Conservation (phyloP, 1,284 basidiomycete species). For the Thecaphora thlaspeos region DNA sequence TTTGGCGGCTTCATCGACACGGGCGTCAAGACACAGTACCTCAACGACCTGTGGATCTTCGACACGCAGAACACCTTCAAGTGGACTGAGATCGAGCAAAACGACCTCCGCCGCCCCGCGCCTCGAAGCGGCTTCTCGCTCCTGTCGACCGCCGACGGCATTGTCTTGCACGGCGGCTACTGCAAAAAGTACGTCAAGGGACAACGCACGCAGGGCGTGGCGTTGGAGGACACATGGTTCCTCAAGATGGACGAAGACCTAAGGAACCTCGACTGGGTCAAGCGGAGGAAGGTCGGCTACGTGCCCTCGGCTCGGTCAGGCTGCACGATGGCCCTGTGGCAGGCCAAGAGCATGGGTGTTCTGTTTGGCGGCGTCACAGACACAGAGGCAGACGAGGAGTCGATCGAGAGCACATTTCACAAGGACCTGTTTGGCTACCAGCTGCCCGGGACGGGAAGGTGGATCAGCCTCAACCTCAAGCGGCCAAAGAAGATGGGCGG, state of each 20-base stretch:
- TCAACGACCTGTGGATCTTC: conserved; percentile 85
- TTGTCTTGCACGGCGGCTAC: conserved; percentile 84
- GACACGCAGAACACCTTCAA: conserved; percentile 77
- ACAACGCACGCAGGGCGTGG: conserved; percentile 77
- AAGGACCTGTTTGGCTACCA: conserved; percentile 68
- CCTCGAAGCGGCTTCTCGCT: conserved; percentile 73
- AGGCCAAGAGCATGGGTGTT: conserved; percentile 67
- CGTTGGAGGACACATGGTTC: conserved; percentile 88
- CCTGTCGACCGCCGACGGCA: conserved; percentile 74
- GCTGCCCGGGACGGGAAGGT: conserved; percentile 72
- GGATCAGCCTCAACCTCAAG: conserved; percentile 73
- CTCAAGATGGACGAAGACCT: conserved; percentile 64
- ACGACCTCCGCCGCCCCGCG: conserved; percentile 45
- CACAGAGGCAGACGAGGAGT: conserved; percentile 82
- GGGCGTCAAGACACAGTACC: conserved; percentile 73
- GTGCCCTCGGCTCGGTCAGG: conserved; percentile 63
- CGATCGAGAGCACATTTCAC: conserved; percentile 64
- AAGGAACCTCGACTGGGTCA: conserved; percentile 72
- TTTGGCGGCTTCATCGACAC: conserved; percentile 87
- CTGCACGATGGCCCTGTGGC: conserved; percentile 81
- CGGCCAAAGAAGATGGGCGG: conserved; percentile 63
- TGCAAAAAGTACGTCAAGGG: conserved; percentile 88
- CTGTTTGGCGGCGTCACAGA: conserved; percentile 90
- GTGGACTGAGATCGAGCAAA: conserved; percentile 74
- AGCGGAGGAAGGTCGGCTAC: conserved; percentile 75